Base-by-base conservation (phyloP, 805 yeast genomes). In the Sungouiella blattae region DNA sequence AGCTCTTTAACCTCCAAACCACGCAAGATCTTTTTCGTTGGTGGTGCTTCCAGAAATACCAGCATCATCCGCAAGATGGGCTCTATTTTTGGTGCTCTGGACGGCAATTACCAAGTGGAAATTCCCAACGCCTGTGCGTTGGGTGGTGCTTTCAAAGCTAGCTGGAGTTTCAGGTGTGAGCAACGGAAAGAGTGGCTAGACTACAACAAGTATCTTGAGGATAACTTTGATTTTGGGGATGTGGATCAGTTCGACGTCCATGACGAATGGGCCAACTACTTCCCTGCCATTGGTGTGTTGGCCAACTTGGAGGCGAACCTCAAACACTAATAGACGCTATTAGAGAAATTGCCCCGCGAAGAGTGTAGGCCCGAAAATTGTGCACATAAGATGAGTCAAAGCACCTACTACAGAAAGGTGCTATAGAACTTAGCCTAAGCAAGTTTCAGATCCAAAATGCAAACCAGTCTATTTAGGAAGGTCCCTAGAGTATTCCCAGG, bases 71-170 rank as follows among this genome's bases (percentile, higher is more conserved):
- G 62, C 14, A 81, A 77, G 44, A 82, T 85, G 67, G 78, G 88
- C 8, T 66, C 80, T 9, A 78, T 88, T 6, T 58, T 88, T 23
- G 89, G 88, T 4, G 78, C 85, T 0, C 60, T 67, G 1, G 55
- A 65, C 22, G 93, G 89, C 1, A 78, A 83, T 42, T 85, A 60
- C 55, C 75, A 77, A 40, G 80, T 83, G 25, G 88, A 85, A 50
- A 75, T 86, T 30, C 78, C 91, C 6, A 88, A 88, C 60, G 93
- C 96, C 1, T 88, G 96, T 69, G 96, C 96, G 0, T 58, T 86
- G 23, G 96, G 96, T 17, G 95, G 96, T 4, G 91, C 94, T 27
- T 85, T 73, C 61, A 83, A 85, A 54, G 91, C 95, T 1, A 66
- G 80, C 31, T 87, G 94, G 94, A 75, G 86, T 25, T 60, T 56